A percentile compares a stretch with the other conserved stretches of the same genome.
Conservation (phyloP, 805 yeast species). For the Brettanomyces nanus region DNA sequence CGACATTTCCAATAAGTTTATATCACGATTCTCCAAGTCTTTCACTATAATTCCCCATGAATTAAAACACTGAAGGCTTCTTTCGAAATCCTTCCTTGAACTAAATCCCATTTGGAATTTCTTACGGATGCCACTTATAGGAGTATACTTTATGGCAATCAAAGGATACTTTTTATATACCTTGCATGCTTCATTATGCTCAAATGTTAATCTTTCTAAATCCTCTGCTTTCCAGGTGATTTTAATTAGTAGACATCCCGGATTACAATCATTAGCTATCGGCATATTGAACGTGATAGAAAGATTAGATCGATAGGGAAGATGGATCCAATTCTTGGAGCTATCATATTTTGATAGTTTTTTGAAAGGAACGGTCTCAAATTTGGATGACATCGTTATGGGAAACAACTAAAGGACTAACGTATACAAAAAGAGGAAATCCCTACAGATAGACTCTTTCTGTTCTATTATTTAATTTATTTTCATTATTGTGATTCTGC, state of each 20-base stretch:
- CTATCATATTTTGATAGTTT: constrained; percentile 15
- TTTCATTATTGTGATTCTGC: too few species aligned
- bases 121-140: background rate
- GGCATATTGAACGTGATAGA: constrained; percentile 10
- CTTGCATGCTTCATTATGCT: constrained; percentile 11
- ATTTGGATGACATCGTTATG: too few species aligned
- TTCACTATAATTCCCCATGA: constrained; percentile 8
- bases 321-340: constrained; percentile 17
- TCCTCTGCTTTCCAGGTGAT: constrained; percentile 17
- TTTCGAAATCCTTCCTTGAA: constrained; percentile 1
- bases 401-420: too few species aligned
- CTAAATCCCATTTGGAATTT: constrained; percentile 4
- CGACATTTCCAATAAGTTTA: too few species aligned
- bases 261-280: constrained; percentile 1
- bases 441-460: too few species aligned
- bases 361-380: constrained; percentile 10
- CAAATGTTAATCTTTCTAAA: constrained; percentile 18
- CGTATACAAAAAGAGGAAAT: too few species aligned
- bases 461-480: too few species aligned
- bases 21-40: background rate
- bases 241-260: constrained; percentile 11
- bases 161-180: constrained; percentile 18
- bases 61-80: constrained; percentile 11
- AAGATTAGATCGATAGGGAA: constrained; percentile 19
- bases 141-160: constrained; percentile 15